Evolutionary conservation across 2,329 filamentous ascomycete genomes (phyloP), one percentile per base, ranked within the genome.

Genomic region (Clarireedia monteithiana): DNA sequence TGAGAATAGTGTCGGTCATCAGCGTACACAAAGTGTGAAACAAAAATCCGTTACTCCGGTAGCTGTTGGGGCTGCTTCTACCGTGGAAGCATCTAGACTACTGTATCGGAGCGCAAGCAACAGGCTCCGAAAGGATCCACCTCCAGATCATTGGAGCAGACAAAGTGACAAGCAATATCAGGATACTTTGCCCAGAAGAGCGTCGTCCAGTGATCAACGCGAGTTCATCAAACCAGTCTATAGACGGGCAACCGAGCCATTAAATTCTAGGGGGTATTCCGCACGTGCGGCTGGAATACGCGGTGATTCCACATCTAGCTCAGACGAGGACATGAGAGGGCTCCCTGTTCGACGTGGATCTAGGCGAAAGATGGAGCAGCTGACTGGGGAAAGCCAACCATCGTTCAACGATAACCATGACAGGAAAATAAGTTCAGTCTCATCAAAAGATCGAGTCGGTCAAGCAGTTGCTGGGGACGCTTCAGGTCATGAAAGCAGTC

Each of bases 1-100:
- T 14, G 46, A 55, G 24, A 38, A n/a, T 17, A 50, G 20, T 6
- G 20, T 51, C n/a, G 51, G 36, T 30, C 60, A 61, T 47, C 76
- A 78, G 64, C 77, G 80, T 50, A 81, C 81, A 51, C 64, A 82
- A 42, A 85, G 81, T 68, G 81, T 82, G 68, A 78, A 80, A n/a
- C 81, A 84, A 60, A 76, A 80, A 52, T 74, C 81, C 6, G 74
- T 72, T 2, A 74, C 72, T 49, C 64, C 65, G 58, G 57, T 58
- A 10, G 58, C 58, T 34, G 58, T 56, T 10, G 60, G 44, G 10
- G 56, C 51, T 46, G 58, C 52, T 30, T 61, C 42, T n/a, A 51
- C 53, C 20, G 55, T 47, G 26, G 60, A 51, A 40, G 57, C 57
- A 20, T 54, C 39, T 15, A 73, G 49, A 75, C 77, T 20, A 5